Evolutionary conservation across 176 grass and related monocot species (phyloP).

Genomic region (Sorghum bicolor): DNA sequence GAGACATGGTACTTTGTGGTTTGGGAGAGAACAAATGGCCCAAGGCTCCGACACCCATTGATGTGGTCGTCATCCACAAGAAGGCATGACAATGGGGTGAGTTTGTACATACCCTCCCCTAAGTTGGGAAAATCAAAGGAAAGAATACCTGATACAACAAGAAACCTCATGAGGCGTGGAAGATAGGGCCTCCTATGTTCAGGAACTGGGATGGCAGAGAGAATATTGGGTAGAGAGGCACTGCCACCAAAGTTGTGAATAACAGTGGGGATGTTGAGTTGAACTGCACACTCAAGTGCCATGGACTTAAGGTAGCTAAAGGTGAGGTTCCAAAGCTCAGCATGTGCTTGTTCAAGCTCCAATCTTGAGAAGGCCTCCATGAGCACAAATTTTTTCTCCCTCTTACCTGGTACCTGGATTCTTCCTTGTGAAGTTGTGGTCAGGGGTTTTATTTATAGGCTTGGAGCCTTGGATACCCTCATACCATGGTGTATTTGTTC

Average conservation of each 20-base stretch:
- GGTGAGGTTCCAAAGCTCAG: slow-evolving; percentile 28
- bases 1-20: not conserved
- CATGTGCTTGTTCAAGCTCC: slow-evolving; percentile 25
- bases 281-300: slow-evolving; percentile 36
- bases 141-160: slow-evolving; percentile 10
- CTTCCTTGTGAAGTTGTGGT: not conserved
- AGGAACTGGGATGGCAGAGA: slow-evolving; percentile 8
- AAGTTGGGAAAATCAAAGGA: not conserved
- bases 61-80: not conserved
- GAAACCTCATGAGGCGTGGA: slow-evolving; percentile 31
- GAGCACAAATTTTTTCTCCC: not conserved
- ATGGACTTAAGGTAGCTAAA: slow-evolving; percentile 32
- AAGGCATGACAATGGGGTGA: slow-evolving; percentile 24
- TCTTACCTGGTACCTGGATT: not conserved
- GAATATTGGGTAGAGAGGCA: slow-evolving; percentile 23
- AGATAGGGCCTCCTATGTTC: slow-evolving; percentile 2
- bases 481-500: not conserved
- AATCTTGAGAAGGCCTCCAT: not conserved
- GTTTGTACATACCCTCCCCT: not conserved
- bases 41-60: not conserved
- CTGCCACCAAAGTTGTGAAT: slow-evolving; percentile 23
- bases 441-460: not conserved
- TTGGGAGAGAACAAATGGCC: not conserved
- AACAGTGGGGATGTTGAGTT: slow-evolving; percentile 39
- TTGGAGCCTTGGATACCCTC: not conserved